Base-by-base conservation (phyloP, 331 rosid species). In the Quercus lobata region DNA sequence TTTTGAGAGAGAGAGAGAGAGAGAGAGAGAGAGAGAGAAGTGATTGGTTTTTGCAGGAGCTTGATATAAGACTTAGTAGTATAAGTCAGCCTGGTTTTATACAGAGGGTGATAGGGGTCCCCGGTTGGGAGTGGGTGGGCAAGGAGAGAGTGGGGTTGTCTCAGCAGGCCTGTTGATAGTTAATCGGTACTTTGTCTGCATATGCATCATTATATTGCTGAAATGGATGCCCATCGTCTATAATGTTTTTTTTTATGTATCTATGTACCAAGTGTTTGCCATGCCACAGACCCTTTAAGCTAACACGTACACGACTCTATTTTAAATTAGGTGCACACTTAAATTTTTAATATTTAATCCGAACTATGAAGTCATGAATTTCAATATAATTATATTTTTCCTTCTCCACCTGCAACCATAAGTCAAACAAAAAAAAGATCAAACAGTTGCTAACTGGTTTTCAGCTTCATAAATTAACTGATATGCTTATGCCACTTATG, bases 171-270 rank as follows among this genome's bases (percentile, higher is more conserved):
- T 14, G 61, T 8, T 68, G 69, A 62, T 69, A 15, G 75, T 25
- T 60, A 57, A 30, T 25, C 24, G 52, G 49, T 24, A 11, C 71
- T 89, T 86, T 89, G 93, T 92, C 92, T 66, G 60, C 49, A 68
- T 76, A 53, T 63, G 82, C 84, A 91, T 91, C 84, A 89, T 89
- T 93, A 57, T 24, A 80, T 54, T 55, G 32, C 75, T 7, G 91
- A 87, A 89, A 86, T 52, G 72, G 81, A 85, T 85, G 57, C 85
- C 85, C 65, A 30, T 4, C 74, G 66, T 81, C 21, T 72, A 41
- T 41, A 2, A 41, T 78, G 76, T 37, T 37, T 29, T 75, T 75
- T 35, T 35, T 12, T 18, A 72, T 46, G 10, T 9, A 27, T 21
- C 19, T 58, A 37, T 37, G 46, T 37, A 7, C 11, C 11, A 8